These are phyloP conservation scores for Pythium vanterpoolii DNA, from an alignment of 352 stramenopile species.

Conservation along the genomic window DNA sequence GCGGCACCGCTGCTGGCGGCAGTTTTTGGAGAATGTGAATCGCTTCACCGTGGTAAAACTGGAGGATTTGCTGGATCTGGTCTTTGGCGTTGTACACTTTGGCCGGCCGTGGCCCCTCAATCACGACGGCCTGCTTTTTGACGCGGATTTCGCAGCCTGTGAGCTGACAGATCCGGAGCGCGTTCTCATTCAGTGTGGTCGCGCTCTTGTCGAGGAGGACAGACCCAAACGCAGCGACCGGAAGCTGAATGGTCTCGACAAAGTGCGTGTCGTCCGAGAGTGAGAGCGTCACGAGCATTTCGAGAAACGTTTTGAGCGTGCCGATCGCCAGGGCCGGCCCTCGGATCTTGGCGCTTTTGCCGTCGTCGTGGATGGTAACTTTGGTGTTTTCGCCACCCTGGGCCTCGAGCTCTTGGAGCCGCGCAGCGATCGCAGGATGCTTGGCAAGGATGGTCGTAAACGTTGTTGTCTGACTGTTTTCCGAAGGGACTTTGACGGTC, in stretches of 20 bases:
- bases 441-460: constrained; percentile 63
- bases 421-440: constrained; percentile 48
- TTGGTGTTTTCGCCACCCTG: constrained; percentile 65
- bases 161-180: constrained; percentile 65
- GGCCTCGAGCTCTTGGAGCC: constrained; percentile 68
- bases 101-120: constrained; percentile 56
- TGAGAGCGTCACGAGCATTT: constrained; percentile 61
- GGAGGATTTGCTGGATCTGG: constrained; percentile 66
- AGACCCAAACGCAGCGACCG: constrained; percentile 42
- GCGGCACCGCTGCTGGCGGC: constrained; percentile 41
- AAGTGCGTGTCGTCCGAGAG: constrained; percentile 42
- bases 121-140: constrained; percentile 47
- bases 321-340: constrained; percentile 62
- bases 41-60: constrained; percentile 74
- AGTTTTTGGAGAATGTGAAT: constrained; percentile 50
- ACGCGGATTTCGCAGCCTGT: constrained; percentile 74
- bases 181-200: constrained; percentile 67
- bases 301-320: constrained; percentile 68
- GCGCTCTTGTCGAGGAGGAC: constrained; percentile 45
- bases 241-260: constrained; percentile 59
- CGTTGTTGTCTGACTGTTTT: constrained; percentile 23
- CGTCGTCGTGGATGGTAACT: constrained; percentile 64
- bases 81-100: constrained; percentile 76
- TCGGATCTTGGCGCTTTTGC: constrained; percentile 65
- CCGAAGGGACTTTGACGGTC: constrained; percentile 40